Evolutionary conservation across 1,284 basidiomycete species (phyloP).

Genomic region (Moesziomyces aphidis): DNA sequence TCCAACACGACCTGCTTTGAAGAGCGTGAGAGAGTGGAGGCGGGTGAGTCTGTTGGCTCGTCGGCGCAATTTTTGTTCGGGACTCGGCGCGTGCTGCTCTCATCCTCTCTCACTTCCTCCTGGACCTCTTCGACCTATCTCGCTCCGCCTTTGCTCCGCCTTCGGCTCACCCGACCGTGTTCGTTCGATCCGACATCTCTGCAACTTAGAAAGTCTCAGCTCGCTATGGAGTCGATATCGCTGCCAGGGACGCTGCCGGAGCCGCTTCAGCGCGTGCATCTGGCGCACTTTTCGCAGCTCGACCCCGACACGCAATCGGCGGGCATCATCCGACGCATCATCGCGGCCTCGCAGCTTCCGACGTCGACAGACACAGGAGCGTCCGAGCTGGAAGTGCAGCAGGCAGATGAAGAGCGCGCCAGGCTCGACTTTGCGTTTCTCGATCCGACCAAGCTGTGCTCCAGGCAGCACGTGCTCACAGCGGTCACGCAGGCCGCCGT

Average conservation of each 20-base stretch:
- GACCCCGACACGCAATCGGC: conserved; percentile 29
- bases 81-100: neutral
- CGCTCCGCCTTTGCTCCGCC: neutral
- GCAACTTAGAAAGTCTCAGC: neutral
- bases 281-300: conserved; percentile 45
- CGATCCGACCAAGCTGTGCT: conserved; percentile 44
- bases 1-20: too few species aligned
- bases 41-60: too few species aligned
- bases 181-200: neutral
- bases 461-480: conserved; percentile 35
- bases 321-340: conserved; percentile 41
- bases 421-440: conserved; percentile 51
- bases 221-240: conserved; percentile 31
- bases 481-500: conserved; percentile 42
- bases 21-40: too few species aligned
- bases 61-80: neutral
- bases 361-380: conserved; percentile 3
- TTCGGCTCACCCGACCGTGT: neutral
- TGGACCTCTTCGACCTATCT: neutral
- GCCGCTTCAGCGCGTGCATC: conserved; percentile 32
- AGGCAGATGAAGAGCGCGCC: conserved; percentile 23
- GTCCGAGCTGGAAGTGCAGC: conserved; percentile 7
- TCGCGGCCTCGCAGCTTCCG: conserved; percentile 40
- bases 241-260: conserved; percentile 24
- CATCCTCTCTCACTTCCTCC: too few species aligned